phyloP scores from a whole-genome alignment of 2,329 filamentous ascomycete genomes.

The Cladosporium cucumerinum region DNA sequence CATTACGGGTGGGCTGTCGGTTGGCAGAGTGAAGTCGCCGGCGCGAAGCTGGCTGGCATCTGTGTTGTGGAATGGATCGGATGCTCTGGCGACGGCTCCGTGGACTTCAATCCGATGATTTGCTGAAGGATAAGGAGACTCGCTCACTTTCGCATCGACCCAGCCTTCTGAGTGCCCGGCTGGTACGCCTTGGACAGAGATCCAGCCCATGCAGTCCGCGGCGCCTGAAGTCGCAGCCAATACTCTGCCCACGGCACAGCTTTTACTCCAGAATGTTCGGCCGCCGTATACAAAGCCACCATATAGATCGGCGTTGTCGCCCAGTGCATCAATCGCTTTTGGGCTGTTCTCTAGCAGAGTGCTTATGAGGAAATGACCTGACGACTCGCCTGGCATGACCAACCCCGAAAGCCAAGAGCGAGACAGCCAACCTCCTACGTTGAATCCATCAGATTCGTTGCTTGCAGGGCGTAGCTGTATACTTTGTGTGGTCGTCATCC shows the following conservation, averaged over 20 bases:
- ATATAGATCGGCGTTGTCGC: constrained; percentile 51
- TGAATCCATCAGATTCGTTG: constrained; percentile 14
- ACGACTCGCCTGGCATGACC: constrained; percentile 52
- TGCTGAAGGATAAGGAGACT: constrained; percentile 2
- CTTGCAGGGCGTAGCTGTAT: constrained; percentile 22
- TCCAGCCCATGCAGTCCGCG: constrained; percentile 56
- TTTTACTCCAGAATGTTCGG: constrained; percentile 57
- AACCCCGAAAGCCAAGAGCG: constrained; percentile 55
- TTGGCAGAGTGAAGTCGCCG: constrained; percentile 39
- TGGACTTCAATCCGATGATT: constrained; percentile 37
- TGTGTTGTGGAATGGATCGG: constrained; percentile 31
- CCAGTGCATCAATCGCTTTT: constrained; percentile 46
- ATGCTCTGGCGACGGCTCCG: constrained; percentile 34
- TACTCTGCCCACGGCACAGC: constrained; percentile 53
- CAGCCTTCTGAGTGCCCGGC: constrained; percentile 42
- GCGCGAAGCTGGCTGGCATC: constrained; percentile 20
- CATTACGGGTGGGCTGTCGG: constrained; percentile 32
- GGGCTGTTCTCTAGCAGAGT: constrained; percentile 55
- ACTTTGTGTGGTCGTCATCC: constrained; percentile 21
- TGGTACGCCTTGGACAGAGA: constrained; percentile 38
- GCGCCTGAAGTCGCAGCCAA: constrained; percentile 45
- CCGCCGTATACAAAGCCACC: constrained; percentile 53
- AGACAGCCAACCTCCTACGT: constrained; percentile 47
- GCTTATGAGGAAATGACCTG: constrained; percentile 54
- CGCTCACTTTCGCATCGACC: constrained; percentile 44